Percentiles rank a stretch among this genome's conserved stretches.
Conservation (phyloP, 2,329 filamentous ascomycete genomes). For the Colletotrichum theobromicola region DNA sequence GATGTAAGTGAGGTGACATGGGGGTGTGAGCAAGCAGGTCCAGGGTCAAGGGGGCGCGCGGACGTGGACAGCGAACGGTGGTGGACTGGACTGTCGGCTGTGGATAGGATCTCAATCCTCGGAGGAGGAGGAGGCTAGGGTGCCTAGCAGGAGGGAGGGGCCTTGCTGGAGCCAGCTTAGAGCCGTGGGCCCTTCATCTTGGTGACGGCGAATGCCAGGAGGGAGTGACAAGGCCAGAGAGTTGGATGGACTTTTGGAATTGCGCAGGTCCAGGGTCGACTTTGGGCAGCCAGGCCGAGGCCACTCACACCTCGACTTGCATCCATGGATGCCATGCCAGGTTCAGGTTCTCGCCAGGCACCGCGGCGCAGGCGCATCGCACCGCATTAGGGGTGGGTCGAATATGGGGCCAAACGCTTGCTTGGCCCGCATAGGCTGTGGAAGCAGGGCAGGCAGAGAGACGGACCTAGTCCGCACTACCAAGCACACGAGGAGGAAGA, state of each 20-base stretch:
- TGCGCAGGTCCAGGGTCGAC: constrained; percentile 7
- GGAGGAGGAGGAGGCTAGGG: background rate
- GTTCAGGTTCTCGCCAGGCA: background rate
- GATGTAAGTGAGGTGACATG: background rate
- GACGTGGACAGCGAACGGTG: background rate
- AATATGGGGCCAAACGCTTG: constrained; percentile 12
- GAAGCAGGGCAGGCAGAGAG: background rate
- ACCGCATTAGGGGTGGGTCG: constrained; percentile 9
- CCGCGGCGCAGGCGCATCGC: background rate
- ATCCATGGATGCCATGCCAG: background rate
- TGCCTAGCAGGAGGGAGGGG: background rate
- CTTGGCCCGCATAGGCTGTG: constrained; percentile 8
- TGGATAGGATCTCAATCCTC: constrained; percentile 18
- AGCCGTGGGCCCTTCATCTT: constrained; percentile 20
- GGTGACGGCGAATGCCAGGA: background rate
- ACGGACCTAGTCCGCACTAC: background rate
- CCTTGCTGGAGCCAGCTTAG: background rate
- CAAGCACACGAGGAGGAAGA: background rate
- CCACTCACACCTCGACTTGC: background rate
- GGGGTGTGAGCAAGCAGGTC: background rate
- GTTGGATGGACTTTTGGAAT: constrained; percentile 6
- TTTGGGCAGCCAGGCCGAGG: background rate
- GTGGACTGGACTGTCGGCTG: background rate
- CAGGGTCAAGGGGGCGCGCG: background rate
- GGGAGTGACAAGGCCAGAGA: background rate